Percentiles rank a stretch among this genome's conserved stretches.
Conservation (phyloP, 176 grass and related monocot species). For the Elaeis guineensis region DNA sequence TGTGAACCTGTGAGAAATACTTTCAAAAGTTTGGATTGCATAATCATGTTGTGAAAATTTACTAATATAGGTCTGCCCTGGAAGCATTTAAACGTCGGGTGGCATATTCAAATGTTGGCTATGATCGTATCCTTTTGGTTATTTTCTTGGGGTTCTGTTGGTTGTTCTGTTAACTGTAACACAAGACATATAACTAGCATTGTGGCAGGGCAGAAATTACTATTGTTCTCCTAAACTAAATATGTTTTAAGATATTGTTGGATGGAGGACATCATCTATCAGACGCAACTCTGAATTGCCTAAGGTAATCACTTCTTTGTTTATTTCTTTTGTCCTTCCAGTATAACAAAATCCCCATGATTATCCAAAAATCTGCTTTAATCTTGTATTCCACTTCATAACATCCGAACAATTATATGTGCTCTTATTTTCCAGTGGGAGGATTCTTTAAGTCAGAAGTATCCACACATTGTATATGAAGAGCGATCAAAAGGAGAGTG, state of each 20-base stretch:
- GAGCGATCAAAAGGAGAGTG: conserved; percentile 60
- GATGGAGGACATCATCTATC: conserved; percentile 98
- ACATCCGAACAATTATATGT: conserved; percentile 10
- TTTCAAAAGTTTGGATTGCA: neutral
- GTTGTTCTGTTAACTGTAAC: neutral
- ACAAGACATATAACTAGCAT: conserved; percentile 17
- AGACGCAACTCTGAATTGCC: conserved; percentile 77
- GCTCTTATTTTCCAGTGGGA: conserved; percentile 40
- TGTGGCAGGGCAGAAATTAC: neutral
- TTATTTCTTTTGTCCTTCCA: conserved; percentile 2
- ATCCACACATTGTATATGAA: conserved; percentile 90
- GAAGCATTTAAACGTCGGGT: conserved; percentile 79
- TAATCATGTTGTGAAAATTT: conserved; percentile 22
- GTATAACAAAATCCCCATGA: no score
- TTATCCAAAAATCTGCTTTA: no score
- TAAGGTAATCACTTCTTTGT: conserved; percentile 33
- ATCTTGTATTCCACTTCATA: no score
- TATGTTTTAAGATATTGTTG: conserved; percentile 80
- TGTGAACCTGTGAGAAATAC: no score
- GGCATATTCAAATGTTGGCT: conserved; percentile 75
- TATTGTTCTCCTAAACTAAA: conserved; percentile 34
- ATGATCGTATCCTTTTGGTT: conserved; percentile 77
- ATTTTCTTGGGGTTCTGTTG: neutral
- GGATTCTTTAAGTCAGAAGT: conserved; percentile 52
- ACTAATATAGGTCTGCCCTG: conserved; percentile 63